A percentile compares a stretch with the other conserved stretches of the same genome.
phyloP scores from a whole-genome alignment of 352 stramenopile species.

The Phytophthora megakarya region DNA sequence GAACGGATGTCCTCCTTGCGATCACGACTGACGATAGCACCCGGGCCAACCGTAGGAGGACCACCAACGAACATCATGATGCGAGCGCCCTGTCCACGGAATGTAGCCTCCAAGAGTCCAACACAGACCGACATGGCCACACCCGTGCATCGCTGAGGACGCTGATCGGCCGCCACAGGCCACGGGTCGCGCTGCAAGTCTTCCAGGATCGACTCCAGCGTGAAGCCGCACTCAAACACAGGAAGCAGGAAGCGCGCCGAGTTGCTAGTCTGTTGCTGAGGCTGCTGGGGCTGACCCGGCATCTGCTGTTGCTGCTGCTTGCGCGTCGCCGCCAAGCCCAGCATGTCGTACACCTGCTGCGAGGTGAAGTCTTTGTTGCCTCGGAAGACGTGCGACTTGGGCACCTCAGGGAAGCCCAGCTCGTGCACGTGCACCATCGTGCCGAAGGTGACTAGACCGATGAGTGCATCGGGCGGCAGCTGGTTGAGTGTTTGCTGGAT shows the following conservation, averaged over 20 bases:
- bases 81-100: conserved; percentile 93
- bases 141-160: conserved; percentile 95
- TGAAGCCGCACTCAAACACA: conserved; percentile 97
- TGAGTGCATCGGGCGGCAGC: conserved; percentile 96
- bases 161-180: conserved; percentile 96
- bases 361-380: conserved; percentile 98
- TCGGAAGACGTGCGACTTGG: conserved; percentile 98
- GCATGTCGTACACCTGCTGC: conserved; percentile 96
- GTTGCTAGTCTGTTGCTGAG: conserved; percentile 84
- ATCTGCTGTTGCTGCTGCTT: conserved; percentile 53
- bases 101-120: conserved; percentile 95
- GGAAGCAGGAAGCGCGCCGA: conserved; percentile 95
- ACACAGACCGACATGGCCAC: conserved; percentile 97
- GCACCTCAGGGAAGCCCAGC: conserved; percentile 94
- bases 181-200: conserved; percentile 98
- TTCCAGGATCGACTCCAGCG: conserved; percentile 97
- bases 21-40: conserved; percentile 94
- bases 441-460: conserved; percentile 99
- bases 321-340: conserved; percentile 89
- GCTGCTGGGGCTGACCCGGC: conserved; percentile 61
- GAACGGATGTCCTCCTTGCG: conserved; percentile 98
- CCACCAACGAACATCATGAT: conserved; percentile 99
- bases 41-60: conserved; percentile 95
- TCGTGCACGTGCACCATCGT: conserved; percentile 99
- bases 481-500: conserved; percentile 98